Percentiles rank a stretch among this genome's conserved stretches.
Conservation (phyloP, 2,329 filamentous ascomycete genomes). For the Akanthomyces muscarius region DNA sequence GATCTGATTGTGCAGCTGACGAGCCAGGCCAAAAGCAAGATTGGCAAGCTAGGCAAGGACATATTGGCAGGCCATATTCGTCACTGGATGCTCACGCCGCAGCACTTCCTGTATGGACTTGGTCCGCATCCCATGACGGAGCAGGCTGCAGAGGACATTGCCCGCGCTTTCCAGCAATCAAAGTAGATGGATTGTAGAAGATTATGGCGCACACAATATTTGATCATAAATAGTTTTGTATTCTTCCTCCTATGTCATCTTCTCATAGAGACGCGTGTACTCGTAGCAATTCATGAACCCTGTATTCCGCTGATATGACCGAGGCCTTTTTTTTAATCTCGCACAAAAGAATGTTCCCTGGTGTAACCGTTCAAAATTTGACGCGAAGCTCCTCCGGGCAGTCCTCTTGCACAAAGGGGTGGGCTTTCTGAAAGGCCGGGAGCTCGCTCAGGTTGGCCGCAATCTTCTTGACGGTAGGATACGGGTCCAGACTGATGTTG, state of each 20-base stretch:
- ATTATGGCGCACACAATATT: not conserved
- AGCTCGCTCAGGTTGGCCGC: conserved; percentile 43
- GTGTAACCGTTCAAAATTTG: not conserved
- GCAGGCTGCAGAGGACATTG: conserved; percentile 3
- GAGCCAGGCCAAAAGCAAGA: not conserved
- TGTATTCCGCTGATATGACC: not conserved
- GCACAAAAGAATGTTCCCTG: too few relatives aligned
- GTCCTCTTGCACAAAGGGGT: conserved; percentile 53
- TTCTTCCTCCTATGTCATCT: too few relatives aligned
- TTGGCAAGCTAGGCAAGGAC: conserved; percentile 16
- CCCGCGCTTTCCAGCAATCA: not conserved
- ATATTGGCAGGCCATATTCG: conserved; percentile 10
- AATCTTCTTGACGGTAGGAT: conserved; percentile 44
- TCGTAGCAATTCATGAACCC: not conserved
- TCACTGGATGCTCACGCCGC: conserved; percentile 15
- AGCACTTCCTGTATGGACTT: conserved; percentile 14
- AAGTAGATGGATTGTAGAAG: not conserved
- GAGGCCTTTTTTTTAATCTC: not conserved
- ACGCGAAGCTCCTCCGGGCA: conserved; percentile 32
- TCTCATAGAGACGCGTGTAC: not conserved
- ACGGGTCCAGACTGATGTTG: conserved; percentile 48
- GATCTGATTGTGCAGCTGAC: too few relatives aligned
- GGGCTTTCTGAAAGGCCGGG: conserved; percentile 48
- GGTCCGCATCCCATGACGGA: not conserved
- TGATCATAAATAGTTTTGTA: not conserved